Evolutionary conservation across 1,284 basidiomycete genomes (phyloP), one percentile per base, ranked within the genome.

Genomic region (Pterulicium gracile): DNA sequence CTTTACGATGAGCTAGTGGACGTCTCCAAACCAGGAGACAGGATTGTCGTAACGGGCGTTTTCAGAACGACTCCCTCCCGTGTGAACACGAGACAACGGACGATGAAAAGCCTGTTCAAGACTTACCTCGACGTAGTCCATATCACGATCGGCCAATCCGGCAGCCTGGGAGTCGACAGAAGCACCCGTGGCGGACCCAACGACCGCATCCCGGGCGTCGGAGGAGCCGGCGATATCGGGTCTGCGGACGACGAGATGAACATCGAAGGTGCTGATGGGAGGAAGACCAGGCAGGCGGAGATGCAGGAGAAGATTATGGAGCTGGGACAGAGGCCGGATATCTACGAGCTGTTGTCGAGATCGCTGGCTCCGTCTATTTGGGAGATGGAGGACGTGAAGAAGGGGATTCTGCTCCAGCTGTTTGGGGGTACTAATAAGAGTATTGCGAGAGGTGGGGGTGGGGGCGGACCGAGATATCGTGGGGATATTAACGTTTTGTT

Each of bases 341-440:
- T 96, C 35, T 98, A 98, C 62, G 89, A 95, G 3, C 65, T 90
- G 34, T 73, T 98, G 1, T 70, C 94, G 12, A 72, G 86, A 23
- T 90, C 86, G 1, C 75, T 98, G 50, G 95, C 95, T 1, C 96
- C 95, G 5, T 88, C 84, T 21, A 95, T 98, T 55, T 98, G 91
- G 83, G 91, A 93, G 61, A 87, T 98, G 89, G 94, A 98, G 35
- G 95, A 98, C 58, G 91, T 98, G 51, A 98, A 98, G 69, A 98
- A 98, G 68, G 95, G 96, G 0, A 95, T 98, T 47, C 62, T 98
- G 43, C 67, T 98, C 22, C 95, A 98, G 64, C 67, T 98, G 20
- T 98, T 98, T 64, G 96, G 95, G 3, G 95, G 95, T 1, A 97
- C 95, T 43, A 98, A 97, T 65, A 98, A 98, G 73, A 89, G 75